Evolutionary conservation across 768 basidiomycete genomes (phyloP).

Genomic region (Hydnum rufescens): DNA sequence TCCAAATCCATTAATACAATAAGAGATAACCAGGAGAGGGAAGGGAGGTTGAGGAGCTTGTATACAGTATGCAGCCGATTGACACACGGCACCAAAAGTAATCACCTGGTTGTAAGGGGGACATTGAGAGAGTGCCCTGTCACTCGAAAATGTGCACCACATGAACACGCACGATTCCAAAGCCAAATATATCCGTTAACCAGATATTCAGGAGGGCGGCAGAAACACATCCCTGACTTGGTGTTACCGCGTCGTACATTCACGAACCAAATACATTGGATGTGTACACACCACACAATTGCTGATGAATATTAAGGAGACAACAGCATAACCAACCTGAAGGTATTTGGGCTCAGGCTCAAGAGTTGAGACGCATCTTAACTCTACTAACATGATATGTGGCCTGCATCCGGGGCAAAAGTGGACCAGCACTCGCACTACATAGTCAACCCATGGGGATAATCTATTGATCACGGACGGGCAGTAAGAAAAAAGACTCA

Average conservation of each 20-base stretch:
- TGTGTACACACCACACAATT: constrained; percentile 8
- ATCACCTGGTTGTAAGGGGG: background rate
- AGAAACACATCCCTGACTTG: constrained; percentile 5
- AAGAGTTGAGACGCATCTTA: background rate
- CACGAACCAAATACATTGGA: background rate
- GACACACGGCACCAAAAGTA: constrained; percentile 21
- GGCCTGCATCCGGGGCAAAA: constrained; percentile 8
- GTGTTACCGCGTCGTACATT: background rate
- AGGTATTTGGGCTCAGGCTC: background rate
- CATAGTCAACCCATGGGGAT: background rate
- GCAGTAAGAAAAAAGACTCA: background rate
- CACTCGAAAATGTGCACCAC: background rate
- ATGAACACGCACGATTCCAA: constrained; percentile 7
- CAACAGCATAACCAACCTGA: constrained; percentile 7
- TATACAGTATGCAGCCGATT: constrained; percentile 34
- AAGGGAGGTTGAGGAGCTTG: constrained; percentile 41
- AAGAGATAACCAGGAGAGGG: constrained; percentile 35
- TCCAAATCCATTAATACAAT: constrained; percentile 31
- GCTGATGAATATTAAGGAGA: constrained; percentile 9
- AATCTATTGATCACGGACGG: background rate
- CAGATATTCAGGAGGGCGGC: constrained; percentile 4
- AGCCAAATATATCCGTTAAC: constrained; percentile 8
- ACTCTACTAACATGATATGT: constrained; percentile 9
- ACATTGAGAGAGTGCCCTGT: background rate
- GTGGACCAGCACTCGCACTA: constrained; percentile 2